Evolutionary conservation across 2,329 filamentous ascomycete genomes (phyloP), one percentile per base, ranked within the genome.

Genomic region (Sclerotinia sclerotiorum): DNA sequence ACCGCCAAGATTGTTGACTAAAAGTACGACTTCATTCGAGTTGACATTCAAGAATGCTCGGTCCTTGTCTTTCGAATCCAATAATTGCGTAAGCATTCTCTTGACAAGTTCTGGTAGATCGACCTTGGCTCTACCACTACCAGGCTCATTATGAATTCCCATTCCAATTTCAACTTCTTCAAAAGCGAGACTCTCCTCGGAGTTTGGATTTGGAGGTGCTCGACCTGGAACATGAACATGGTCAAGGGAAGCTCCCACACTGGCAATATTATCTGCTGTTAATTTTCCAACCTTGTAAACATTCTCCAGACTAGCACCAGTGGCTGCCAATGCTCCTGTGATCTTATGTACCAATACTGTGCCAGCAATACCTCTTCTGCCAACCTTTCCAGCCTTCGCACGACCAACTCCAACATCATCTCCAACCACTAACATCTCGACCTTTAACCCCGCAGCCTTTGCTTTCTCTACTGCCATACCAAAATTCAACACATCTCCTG

Each of bases 161-260:
- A 91, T 91, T 1, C 89, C 89, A 71, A 89, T 80, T 78, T 89
- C 87, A 35, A 88, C 84, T 76, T 88, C 85, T 51, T 81, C 84
- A 3, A 73, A 79, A 58, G 80, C 83, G 68, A 94, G 79, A 54
- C 74, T 78, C 39, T 88, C 87, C 32, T 87, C 85, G 15, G 82
- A 82, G 55, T 83, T 83, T 17, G 79, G 76, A 72, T 87, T 85
- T 0, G 81, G 79, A 8, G 82, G 77, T 1, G 82, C 85, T 70
- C 93, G 85, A 5, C 94, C 94, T 0, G 94, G 94, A 0, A 97
- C 92, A 77, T 97, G 94, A n/a, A 97, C 94, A 77, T 97, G 94
- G 72, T 91, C 90, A 54, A 97, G 81, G 65, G 91, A 94, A 3
- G 92, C 91, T 21, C 94, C 94, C 29, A 97, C 91, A 54, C 90